Evolutionary conservation across 139 green algal genomes (phyloP).

Genomic region (Chlamydomonas schloesseri): DNA sequence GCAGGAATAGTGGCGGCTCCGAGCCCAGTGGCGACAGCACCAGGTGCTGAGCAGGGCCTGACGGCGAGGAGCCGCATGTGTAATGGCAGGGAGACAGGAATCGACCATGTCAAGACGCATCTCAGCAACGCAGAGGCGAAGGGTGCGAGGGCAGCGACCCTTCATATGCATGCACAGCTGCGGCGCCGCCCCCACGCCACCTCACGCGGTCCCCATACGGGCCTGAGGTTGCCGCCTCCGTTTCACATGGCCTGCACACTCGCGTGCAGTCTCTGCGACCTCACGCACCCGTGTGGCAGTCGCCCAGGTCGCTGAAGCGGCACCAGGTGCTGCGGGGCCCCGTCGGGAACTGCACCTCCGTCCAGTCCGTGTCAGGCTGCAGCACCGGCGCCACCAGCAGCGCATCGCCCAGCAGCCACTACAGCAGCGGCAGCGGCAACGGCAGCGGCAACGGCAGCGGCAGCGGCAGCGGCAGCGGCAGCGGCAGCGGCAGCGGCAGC

Average conservation of each 20-base stretch:
- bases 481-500: background rate
- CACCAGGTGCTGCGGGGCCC: conserved; percentile 11
- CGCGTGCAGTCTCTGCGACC: too few relatives aligned
- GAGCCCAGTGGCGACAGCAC: conserved; percentile 13
- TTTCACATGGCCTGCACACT: too few relatives aligned
- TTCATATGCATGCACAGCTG: too few relatives aligned
- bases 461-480: too few relatives aligned
- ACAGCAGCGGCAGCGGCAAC: too few relatives aligned
- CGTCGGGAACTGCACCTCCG: conserved; percentile 13
- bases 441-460: background rate
- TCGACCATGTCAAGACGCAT: background rate
- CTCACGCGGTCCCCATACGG: too few relatives aligned
- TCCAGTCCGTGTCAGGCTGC: conserved; percentile 1
- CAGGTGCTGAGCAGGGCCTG: conserved; percentile 9
- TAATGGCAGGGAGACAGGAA: background rate
- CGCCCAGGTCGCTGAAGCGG: background rate
- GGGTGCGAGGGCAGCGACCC: background rate
- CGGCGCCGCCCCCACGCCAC: too few relatives aligned
- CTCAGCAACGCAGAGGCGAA: background rate
- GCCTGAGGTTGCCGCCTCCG: too few relatives aligned
- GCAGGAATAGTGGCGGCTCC: conserved; percentile 19
- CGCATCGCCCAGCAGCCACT: conserved; percentile 21
- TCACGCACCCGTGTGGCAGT: conserved; percentile 18
- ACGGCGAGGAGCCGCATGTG: too few relatives aligned
- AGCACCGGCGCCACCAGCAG: conserved; percentile 35